Conservation (phyloP, 768 basidiomycete species). For the Suillus discolor region DNA sequence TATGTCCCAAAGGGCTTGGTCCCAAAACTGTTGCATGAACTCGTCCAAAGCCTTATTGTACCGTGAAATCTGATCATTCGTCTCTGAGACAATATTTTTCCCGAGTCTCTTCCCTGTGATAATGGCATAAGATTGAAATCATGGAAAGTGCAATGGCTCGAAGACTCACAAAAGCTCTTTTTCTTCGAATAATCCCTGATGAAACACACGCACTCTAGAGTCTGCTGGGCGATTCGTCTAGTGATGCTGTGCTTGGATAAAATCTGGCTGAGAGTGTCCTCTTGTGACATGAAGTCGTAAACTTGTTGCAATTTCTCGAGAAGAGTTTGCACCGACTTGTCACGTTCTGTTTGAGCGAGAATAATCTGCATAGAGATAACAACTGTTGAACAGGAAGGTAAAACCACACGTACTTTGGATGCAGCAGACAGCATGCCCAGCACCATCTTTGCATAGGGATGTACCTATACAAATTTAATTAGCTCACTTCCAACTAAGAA, state of each 20-base stretch:
- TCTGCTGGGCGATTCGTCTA: constrained; percentile 19
- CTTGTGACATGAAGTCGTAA: constrained; percentile 7
- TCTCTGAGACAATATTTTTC: background rate
- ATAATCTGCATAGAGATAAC: background rate
- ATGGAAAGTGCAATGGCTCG: background rate
- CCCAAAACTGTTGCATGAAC: constrained; percentile 5
- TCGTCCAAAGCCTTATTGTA: constrained; percentile 1
- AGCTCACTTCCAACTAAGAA: background rate
- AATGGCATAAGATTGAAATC: background rate
- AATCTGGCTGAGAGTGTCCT: constrained; percentile 1
- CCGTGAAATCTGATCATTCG: background rate
- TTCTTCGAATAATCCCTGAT: constrained; percentile 28
- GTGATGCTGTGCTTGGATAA: background rate
- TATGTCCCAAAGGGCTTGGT: background rate
- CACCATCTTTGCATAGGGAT: constrained; percentile 13
- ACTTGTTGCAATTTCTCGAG: background rate
- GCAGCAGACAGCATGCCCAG: constrained; percentile 4
- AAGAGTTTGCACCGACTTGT: constrained; percentile 2
- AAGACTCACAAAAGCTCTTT: constrained; percentile 19
- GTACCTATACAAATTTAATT: background rate
- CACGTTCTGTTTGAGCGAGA: constrained; percentile 8
- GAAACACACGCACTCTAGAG: constrained; percentile 30
- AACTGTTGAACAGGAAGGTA: background rate
- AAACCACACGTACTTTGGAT: background rate
- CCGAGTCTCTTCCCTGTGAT: constrained; percentile 1